Conservation (phyloP, 345 rosid genomes). For the Acer negundo region DNA sequence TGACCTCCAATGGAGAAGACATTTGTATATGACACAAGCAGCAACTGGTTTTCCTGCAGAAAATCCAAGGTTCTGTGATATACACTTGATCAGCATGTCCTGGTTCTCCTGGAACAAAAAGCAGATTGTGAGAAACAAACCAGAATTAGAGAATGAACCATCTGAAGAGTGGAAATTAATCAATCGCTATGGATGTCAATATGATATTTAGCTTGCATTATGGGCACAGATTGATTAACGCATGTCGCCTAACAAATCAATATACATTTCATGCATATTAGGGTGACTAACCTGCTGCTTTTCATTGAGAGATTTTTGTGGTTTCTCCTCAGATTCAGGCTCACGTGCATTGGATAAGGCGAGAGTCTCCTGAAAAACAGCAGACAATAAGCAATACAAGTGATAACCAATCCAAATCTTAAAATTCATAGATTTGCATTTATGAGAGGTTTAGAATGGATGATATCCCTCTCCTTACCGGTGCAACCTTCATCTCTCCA, state of each 20-base stretch:
- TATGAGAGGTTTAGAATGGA: constrained; percentile 4
- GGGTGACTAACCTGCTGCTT: constrained; percentile 79
- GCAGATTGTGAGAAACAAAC: constrained; percentile 12
- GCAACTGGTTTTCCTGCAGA: constrained; percentile 90
- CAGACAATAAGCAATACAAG: constrained; percentile 19
- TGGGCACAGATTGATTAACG: not conserved
- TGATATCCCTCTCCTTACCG: constrained; percentile 44
- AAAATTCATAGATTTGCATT: not conserved
- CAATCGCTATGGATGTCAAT: not conserved
- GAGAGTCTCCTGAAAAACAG: constrained; percentile 59
- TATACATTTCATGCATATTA: not conserved
- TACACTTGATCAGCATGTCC: constrained; percentile 84
- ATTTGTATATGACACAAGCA: constrained; percentile 91
- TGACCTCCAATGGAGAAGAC: constrained; percentile 98
- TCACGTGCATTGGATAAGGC: constrained; percentile 62
- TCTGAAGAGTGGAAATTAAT: constrained; percentile 8
- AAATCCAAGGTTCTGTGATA: constrained; percentile 90
- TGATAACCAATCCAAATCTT: constrained; percentile 14
- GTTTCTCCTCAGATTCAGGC: constrained; percentile 97
- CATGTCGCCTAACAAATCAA: not conserved
- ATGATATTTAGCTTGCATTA: constrained; percentile 9
- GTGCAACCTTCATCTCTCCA: constrained; percentile 67
- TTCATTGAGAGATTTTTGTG: constrained; percentile 93
- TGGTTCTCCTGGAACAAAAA: constrained; percentile 78
- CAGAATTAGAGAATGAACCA: constrained; percentile 12